A percentile compares a stretch with the other conserved stretches of the same genome.
Conservation (phyloP, 2,329 filamentous ascomycete genomes). For the Calonectria honghensis region DNA sequence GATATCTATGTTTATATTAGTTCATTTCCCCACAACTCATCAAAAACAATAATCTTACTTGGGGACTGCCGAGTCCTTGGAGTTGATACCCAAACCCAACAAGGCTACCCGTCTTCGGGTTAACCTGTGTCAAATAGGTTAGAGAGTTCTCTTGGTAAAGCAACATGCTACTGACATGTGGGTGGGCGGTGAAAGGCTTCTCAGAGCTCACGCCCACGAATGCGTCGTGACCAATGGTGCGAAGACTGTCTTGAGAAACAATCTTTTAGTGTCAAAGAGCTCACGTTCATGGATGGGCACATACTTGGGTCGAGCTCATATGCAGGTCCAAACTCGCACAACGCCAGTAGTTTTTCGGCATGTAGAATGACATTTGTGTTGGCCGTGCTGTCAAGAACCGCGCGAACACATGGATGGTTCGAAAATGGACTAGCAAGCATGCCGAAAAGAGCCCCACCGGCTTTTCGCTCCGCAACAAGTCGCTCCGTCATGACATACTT, state of each 20-base stretch:
- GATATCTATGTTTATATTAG: neutral
- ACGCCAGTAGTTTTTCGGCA: neutral
- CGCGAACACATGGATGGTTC: slow-evolving; percentile 7
- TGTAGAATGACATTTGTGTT: slow-evolving; percentile 9
- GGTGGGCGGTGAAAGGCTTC: slow-evolving; percentile 7
- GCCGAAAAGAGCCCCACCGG: neutral
- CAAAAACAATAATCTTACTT: neutral
- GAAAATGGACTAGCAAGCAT: slow-evolving; percentile 13
- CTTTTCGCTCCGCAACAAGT: slow-evolving; percentile 4
- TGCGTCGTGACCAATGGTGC: neutral
- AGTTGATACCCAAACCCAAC: neutral
- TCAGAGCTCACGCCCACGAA: neutral
- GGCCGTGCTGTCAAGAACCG: neutral
- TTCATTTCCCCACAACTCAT: too few species aligned
- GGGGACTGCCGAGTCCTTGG: neutral
- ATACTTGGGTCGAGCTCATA: slow-evolving; percentile 16
- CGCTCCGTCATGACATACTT: slow-evolving; percentile 22
- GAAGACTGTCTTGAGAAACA: neutral
- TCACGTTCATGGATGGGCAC: neutral
- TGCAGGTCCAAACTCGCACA: slow-evolving; percentile 12
- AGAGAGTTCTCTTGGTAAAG: too few species aligned
- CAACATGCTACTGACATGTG: neutral
- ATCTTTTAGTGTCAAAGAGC: too few species aligned
- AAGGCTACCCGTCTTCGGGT: slow-evolving; percentile 1
- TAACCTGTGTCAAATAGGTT: neutral